phyloP scores from a whole-genome alignment of 306 rosid genomes.

The Crotalaria pallida region DNA sequence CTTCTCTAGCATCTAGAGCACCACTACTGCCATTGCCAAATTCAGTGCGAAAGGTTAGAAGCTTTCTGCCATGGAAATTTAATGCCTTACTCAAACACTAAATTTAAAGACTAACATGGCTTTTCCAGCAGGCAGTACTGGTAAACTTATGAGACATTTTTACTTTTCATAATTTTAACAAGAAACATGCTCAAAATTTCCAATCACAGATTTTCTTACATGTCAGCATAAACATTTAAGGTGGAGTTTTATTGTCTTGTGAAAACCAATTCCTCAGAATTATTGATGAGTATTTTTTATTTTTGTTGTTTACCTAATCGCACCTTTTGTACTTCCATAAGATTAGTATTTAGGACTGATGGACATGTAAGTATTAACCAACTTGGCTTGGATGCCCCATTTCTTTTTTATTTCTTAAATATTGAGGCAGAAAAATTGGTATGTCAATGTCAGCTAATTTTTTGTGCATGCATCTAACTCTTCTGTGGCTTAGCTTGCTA shows the following conservation, averaged over 20 bases:
- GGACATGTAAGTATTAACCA: neutral
- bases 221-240: neutral
- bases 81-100: neutral
- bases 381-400: neutral
- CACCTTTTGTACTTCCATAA: neutral
- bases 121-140: neutral
- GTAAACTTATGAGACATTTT: neutral
- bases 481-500: neutral
- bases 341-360: neutral
- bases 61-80: neutral
- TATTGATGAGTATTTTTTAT: neutral
- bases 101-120: neutral
- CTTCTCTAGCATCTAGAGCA: conserved; percentile 36
- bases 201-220: neutral
- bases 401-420: neutral
- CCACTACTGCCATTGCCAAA: conserved; percentile 53
- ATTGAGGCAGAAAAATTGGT: neutral
- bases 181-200: neutral
- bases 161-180: neutral
- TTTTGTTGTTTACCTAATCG: neutral
- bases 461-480: neutral
- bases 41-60: conserved; percentile 44
- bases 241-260: neutral
- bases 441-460: neutral
- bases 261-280: neutral